Percentiles rank a stretch among this genome's conserved stretches.
phyloP scores from a whole-genome alignment of 208 protist species.

The Leishmania guyanensis region DNA sequence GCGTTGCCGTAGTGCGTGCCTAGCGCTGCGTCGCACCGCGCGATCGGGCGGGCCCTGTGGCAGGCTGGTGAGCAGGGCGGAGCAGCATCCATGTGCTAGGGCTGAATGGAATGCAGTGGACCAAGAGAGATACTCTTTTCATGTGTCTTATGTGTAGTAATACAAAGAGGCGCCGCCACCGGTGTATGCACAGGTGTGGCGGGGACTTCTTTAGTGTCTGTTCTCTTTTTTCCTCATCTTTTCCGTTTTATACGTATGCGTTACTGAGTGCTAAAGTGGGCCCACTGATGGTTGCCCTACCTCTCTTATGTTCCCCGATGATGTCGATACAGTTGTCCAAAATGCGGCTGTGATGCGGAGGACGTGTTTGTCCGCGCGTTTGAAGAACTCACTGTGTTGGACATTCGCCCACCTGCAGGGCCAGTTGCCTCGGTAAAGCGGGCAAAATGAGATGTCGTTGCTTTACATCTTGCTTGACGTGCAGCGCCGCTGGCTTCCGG shows the following conservation, averaged over 20 bases:
- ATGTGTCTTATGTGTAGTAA: no score
- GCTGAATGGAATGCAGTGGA: no score
- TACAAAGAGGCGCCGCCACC: no score
- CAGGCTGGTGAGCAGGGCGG: no score
- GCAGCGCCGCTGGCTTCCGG: neutral
- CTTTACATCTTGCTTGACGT: neutral
- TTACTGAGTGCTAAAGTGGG: no score
- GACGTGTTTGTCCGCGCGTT: neutral
- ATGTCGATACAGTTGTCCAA: neutral
- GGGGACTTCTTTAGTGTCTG: neutral
- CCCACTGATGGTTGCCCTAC: neutral
- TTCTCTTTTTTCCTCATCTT: slow-evolving; percentile 13
- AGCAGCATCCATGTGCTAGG: no score
- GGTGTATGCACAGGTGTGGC: neutral
- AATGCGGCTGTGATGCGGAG: neutral
- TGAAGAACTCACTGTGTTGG: neutral
- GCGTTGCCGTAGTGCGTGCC: no score
- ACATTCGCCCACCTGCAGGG: neutral
- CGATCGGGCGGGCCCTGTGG: no score
- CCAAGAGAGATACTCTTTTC: no score
- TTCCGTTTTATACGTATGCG: neutral
- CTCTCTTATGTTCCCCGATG: neutral
- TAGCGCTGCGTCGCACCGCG: no score
- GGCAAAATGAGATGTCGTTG: neutral
- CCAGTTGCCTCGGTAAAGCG: neutral